Evolutionary conservation across 2,329 filamentous ascomycete genomes (phyloP).

Genomic region (Grosmannia serpens): DNA sequence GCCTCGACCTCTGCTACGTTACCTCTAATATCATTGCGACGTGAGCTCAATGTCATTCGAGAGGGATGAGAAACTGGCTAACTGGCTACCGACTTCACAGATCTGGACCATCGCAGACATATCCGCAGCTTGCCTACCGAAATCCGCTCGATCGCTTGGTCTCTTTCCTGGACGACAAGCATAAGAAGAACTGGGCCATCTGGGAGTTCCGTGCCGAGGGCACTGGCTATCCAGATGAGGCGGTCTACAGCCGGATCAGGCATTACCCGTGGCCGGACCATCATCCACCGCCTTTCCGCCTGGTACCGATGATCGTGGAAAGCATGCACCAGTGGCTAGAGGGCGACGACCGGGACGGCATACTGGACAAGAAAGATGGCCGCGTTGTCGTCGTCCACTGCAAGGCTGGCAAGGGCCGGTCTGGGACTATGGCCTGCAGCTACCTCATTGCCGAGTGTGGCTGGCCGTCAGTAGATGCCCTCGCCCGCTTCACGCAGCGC

Average conservation of each 20-base stretch:
- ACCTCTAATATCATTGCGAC: slow-evolving; percentile 64
- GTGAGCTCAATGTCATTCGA: slow-evolving; percentile 20
- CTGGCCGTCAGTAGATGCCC: slow-evolving; percentile 41
- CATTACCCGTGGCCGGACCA: slow-evolving; percentile 98
- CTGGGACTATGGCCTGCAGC: slow-evolving; percentile 75
- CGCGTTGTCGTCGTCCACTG: slow-evolving; percentile 88
- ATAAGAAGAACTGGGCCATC: slow-evolving; percentile 78
- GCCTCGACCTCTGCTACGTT: slow-evolving; percentile 91
- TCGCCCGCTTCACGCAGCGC: slow-evolving; percentile 57
- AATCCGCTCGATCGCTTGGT: slow-evolving; percentile 85
- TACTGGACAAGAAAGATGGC: slow-evolving; percentile 9
- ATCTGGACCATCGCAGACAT: slow-evolving; percentile 80
- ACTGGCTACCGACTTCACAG: slow-evolving; percentile 30
- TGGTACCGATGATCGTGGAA: slow-evolving; percentile 81
- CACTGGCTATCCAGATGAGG: slow-evolving; percentile 84
- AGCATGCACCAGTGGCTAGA: slow-evolving; percentile 85
- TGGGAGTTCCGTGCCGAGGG: slow-evolving; percentile 98
- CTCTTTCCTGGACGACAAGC: slow-evolving; percentile 74
- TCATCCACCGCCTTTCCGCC: slow-evolving; percentile 83
- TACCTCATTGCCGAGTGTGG: slow-evolving; percentile 83
- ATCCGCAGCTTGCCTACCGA: slow-evolving; percentile 84
- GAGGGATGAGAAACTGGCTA: background rate
- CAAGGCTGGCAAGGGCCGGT: slow-evolving; percentile 92
- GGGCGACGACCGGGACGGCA: slow-evolving; percentile 26
- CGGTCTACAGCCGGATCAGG: slow-evolving; percentile 72